Evolutionary conservation across 495 filamentous ascomycete genomes (phyloP), one percentile per base, ranked within the genome.

Genomic region (Aspergillus cristatus): DNA sequence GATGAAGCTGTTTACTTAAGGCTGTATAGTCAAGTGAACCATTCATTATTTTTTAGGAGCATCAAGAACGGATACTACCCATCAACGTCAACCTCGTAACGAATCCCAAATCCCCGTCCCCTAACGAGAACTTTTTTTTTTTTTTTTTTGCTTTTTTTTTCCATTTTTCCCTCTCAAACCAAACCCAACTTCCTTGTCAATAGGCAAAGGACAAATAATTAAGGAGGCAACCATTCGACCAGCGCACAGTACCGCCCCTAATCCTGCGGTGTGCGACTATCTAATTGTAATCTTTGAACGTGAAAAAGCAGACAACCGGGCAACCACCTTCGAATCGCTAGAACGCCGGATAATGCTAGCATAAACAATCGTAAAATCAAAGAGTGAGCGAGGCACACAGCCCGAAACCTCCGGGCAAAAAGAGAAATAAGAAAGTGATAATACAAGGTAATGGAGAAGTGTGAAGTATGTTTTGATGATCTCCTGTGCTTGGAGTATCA

Each of bases 161-260:
- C 1, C 15, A 1, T 32, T 32, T 13, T 32, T 14, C 15, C 14
- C 14, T 7, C 13, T 32, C 14, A 7, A 24, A 24, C 20, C 20
- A 4, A 24, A 24, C 20, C 20, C 20, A 24, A 24, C 20, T 8
- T 8, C 4, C 20, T 4, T 24, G 43, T 39, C 43, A 42, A 41
- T 30, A 30, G 28, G 28, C 28, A 11, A 30, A 30, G 5, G 20
- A 25, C 17, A 42, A 51, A 43, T 47, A 48, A 51, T 45, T 54
- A 63, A 63, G 60, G 62, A 60, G 54, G 62, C 56, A 63, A 60
- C 54, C 54, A 63, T 61, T 74, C 72, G 76, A 78, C 76, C 76
- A 74, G 79, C 76, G 76, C 73, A 75, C 67, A 69, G 57, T 65
- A 64, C 63, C 62, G 62, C 65, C 64, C 60, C 65, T 54, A 42